phyloP scores from a whole-genome alignment of 1,139 yeast species.

The Candida mesenterica region DNA sequence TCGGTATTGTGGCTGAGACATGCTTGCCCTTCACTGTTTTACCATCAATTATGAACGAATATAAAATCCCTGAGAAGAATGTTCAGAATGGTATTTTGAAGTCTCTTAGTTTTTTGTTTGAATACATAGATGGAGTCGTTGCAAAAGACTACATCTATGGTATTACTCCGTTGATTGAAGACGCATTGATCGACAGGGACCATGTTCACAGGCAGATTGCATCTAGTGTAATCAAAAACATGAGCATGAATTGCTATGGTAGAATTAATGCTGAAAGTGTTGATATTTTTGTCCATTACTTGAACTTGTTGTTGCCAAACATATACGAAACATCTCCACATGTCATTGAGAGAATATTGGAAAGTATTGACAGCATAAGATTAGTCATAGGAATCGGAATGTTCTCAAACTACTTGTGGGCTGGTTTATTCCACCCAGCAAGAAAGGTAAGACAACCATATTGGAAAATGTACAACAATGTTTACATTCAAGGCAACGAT shows the following conservation, averaged over 20 bases:
- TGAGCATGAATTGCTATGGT: conserved; percentile 80
- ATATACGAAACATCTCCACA: conserved; percentile 94
- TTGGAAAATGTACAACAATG: conserved; percentile 79
- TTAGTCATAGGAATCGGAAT: conserved; percentile 75
- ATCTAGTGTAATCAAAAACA: conserved; percentile 79
- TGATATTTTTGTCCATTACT: conserved; percentile 56
- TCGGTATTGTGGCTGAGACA: conserved; percentile 92
- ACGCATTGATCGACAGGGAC: conserved; percentile 89
- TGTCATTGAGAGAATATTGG: conserved; percentile 79
- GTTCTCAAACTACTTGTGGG: conserved; percentile 74
- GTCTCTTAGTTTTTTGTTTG: conserved; percentile 90
- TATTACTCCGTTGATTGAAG: conserved; percentile 77
- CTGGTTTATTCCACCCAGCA: conserved; percentile 93
- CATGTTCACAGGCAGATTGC: conserved; percentile 96
- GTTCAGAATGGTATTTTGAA: conserved; percentile 96
- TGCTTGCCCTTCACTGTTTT: conserved; percentile 92
- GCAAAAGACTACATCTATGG: conserved; percentile 84
- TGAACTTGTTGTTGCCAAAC: conserved; percentile 79
- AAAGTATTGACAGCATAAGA: conserved; percentile 75
- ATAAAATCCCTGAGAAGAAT: conserved; percentile 85
- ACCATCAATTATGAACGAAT: conserved; percentile 97
- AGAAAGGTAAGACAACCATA: conserved; percentile 78
- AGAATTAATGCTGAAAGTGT: conserved; percentile 72
- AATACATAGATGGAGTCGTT: conserved; percentile 74
- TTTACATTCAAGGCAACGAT: conserved; percentile 74